phyloP scores from a whole-genome alignment of 2,329 filamentous ascomycete species.

The Penicillium freii region DNA sequence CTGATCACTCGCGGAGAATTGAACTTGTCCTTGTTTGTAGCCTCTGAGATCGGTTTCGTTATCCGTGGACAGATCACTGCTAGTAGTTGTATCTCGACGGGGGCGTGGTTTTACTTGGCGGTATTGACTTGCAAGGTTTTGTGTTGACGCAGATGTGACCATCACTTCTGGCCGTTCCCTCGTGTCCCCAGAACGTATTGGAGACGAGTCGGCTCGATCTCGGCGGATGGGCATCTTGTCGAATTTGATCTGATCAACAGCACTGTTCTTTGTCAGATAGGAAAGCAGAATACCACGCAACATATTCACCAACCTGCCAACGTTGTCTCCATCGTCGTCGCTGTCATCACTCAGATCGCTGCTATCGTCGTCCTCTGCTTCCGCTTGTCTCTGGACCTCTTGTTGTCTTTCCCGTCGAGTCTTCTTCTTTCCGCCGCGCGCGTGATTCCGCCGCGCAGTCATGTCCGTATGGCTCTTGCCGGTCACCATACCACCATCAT shows the following conservation, averaged over 20 bases:
- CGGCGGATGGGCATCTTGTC: slow-evolving; percentile 88
- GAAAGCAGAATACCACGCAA: background rate
- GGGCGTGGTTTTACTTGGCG: slow-evolving; percentile 57
- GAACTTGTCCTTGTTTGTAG: slow-evolving; percentile 55
- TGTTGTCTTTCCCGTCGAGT: slow-evolving; percentile 41
- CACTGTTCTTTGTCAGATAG: slow-evolving; percentile 46
- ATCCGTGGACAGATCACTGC: slow-evolving; percentile 65
- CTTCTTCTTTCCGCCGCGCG: slow-evolving; percentile 32
- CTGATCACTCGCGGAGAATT: slow-evolving; percentile 42
- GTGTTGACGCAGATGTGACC: slow-evolving; percentile 56
- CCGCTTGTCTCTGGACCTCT: slow-evolving; percentile 53
- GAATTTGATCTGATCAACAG: slow-evolving; percentile 90
- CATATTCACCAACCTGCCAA: slow-evolving; percentile 32
- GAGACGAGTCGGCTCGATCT: slow-evolving; percentile 78
- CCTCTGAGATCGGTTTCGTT: slow-evolving; percentile 57
- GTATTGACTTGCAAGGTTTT: slow-evolving; percentile 47
- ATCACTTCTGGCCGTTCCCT: slow-evolving; percentile 50
- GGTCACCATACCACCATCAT: slow-evolving; percentile 63
- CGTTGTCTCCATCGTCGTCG: slow-evolving; percentile 58
- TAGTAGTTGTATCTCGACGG: slow-evolving; percentile 62
- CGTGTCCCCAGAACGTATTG: slow-evolving; percentile 59
- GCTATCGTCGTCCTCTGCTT: slow-evolving; percentile 63
- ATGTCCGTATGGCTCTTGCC: slow-evolving; percentile 57
- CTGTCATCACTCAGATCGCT: slow-evolving; percentile 66
- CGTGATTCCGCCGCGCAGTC: slow-evolving; percentile 47